Conservation (phyloP, 371 early-diverging fungal species). For the Zychaea mexicana region DNA sequence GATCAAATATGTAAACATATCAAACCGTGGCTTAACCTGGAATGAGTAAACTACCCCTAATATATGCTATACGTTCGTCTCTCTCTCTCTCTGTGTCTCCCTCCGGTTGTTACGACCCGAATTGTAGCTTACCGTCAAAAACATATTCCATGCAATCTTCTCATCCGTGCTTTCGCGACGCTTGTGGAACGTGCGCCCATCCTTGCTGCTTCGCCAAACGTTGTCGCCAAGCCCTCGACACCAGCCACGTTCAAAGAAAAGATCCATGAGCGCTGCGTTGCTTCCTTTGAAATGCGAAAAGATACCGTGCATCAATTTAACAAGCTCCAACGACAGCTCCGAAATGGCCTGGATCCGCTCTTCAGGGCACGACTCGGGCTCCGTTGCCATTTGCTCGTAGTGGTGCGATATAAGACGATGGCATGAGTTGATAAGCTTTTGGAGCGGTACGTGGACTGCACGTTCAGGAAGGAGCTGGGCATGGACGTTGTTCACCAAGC, state of each 20-base stretch:
- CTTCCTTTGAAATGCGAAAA: constrained; percentile 56
- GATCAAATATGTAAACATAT: constrained; percentile 51
- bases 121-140: constrained; percentile 34
- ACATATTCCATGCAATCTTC: constrained; percentile 51
- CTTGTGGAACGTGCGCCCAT: constrained; percentile 42
- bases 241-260: constrained; percentile 59
- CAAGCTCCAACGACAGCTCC: constrained; percentile 48
- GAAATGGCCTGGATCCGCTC: constrained; percentile 48
- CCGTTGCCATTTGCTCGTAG: constrained; percentile 44
- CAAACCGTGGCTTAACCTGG: constrained; percentile 44
- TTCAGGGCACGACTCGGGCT: constrained; percentile 40
- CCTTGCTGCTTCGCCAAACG: constrained; percentile 52
- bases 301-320: constrained; percentile 53
- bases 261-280: constrained; percentile 53
- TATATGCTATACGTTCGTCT: neutral
- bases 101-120: neutral
- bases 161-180: constrained; percentile 48
- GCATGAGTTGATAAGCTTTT: constrained; percentile 50
- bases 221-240: constrained; percentile 51
- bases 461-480: constrained; percentile 54
- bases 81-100: neutral
- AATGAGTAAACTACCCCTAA: neutral
- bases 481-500: constrained; percentile 51
- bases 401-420: constrained; percentile 52
- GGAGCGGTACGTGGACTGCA: constrained; percentile 55